phyloP scores from a whole-genome alignment of 208 protist species.

The Leptomonas pyrrhocoris region DNA sequence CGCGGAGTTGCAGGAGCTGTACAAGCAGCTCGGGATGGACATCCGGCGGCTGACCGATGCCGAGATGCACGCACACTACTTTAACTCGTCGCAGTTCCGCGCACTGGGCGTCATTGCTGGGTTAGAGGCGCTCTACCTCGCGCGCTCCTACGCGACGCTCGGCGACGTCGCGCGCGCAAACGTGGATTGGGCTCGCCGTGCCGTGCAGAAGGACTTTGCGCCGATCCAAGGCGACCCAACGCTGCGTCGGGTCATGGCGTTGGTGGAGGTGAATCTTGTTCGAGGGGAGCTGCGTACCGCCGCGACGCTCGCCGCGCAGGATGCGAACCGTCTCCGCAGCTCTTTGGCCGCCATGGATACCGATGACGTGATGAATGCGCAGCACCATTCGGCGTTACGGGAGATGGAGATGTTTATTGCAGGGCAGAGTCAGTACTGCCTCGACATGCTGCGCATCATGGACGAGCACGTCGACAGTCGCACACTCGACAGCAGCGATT shows the following conservation, averaged over 20 bases:
- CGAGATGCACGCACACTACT: slow-evolving; percentile 72
- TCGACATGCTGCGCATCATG: slow-evolving; percentile 44
- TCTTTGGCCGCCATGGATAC: slow-evolving; percentile 29
- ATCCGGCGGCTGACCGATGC: slow-evolving; percentile 62
- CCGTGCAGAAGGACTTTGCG: slow-evolving; percentile 70
- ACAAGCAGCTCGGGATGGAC: slow-evolving; percentile 73
- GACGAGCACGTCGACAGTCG: slow-evolving; percentile 61
- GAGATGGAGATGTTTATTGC: slow-evolving; percentile 40
- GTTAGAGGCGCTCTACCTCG: slow-evolving; percentile 79
- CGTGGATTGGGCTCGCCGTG: slow-evolving; percentile 60
- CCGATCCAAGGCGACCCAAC: slow-evolving; percentile 52
- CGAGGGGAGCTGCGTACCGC: slow-evolving; percentile 59
- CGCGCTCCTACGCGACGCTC: slow-evolving; percentile 72
- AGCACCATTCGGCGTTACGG: slow-evolving; percentile 24
- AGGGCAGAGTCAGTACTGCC: slow-evolving; percentile 36
- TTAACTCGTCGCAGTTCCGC: slow-evolving; percentile 65
- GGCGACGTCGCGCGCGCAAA: slow-evolving; percentile 69
- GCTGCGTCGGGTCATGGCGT: slow-evolving; percentile 60
- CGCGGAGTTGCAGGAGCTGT: slow-evolving; percentile 70
- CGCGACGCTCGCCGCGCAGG: slow-evolving; percentile 30
- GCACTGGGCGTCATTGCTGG: slow-evolving; percentile 60
- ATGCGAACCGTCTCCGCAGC: slow-evolving; percentile 34
- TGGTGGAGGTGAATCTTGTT: slow-evolving; percentile 72
- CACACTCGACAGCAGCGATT: slow-evolving; percentile 32
- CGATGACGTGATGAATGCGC: slow-evolving; percentile 6